Evolutionary conservation across 2,329 filamentous ascomycete genomes (phyloP).

Genomic region (Nemania sp.): DNA sequence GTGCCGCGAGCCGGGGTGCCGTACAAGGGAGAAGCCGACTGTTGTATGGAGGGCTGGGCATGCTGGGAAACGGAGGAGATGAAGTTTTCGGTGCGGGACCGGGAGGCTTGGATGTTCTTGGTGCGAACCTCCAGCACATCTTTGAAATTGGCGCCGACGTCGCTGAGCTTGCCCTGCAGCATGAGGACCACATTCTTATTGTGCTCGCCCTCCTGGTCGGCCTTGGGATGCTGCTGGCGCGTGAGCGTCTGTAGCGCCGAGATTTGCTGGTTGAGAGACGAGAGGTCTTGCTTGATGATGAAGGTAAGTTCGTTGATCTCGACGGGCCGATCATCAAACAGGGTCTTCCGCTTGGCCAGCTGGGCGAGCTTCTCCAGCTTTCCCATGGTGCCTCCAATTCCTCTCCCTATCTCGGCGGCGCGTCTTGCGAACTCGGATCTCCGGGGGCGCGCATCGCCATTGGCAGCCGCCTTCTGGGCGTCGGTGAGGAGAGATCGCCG

Average conservation of each 20-base stretch:
- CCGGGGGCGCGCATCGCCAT: constrained; percentile 57
- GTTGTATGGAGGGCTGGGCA: constrained; percentile 67
- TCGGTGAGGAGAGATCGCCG: constrained; percentile 78
- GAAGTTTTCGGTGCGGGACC: constrained; percentile 93
- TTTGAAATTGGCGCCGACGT: constrained; percentile 95
- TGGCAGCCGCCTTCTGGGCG: constrained; percentile 67
- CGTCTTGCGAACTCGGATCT: constrained; percentile 91
- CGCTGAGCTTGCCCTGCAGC: constrained; percentile 86
- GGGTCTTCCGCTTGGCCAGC: constrained; percentile 91
- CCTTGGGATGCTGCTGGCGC: constrained; percentile 72
- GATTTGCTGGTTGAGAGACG: constrained; percentile 82
- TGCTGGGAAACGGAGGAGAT: constrained; percentile 86
- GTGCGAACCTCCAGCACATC: constrained; percentile 94
- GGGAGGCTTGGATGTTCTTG: constrained; percentile 95
- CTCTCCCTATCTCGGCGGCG: constrained; percentile 88
- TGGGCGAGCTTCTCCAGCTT: constrained; percentile 94
- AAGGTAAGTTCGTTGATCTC: constrained; percentile 97
- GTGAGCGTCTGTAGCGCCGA: constrained; percentile 78
- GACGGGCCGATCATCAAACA: constrained; percentile 95
- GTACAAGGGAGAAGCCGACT: constrained; percentile 85
- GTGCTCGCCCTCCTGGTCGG: constrained; percentile 87
- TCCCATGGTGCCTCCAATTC: constrained; percentile 89
- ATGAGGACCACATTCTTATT: constrained; percentile 96
- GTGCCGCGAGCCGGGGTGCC: constrained; percentile 64
- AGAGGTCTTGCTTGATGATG: constrained; percentile 96